Evolutionary conservation across 352 stramenopile species (phyloP), one percentile per base, ranked within the genome.

Genomic region (Globisporangium megalacanthum): DNA sequence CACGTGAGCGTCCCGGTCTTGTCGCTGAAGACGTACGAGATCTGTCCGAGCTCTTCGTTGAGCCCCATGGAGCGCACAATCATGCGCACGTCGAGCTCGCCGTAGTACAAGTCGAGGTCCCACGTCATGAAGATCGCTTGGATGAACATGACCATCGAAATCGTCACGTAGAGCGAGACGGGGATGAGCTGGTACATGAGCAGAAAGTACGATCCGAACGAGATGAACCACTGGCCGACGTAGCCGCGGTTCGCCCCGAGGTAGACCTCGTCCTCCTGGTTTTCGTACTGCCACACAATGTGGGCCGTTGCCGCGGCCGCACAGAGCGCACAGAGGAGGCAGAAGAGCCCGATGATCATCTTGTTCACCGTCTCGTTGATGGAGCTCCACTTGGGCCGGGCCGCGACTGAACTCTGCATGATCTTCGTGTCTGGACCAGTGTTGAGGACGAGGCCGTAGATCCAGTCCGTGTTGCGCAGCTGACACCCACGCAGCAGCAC

Each of bases 141-240:
- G 52, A 94, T 89, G 56, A 98, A 96, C 69, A 97, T 98, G 48
- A 97, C 89, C 52, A 98, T 89, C 64, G 97, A 96, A n/a, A 99
- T 95, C 0, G 94, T 98, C 37, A 99, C 95, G 69, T 99, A 99
- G 13, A 99, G 84, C 67, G 90, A 98, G 36, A 99, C 83, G 15
- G 97, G 97, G 35, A 99, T 96, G 77, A 99, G 97, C 68, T 98
- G 94, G 72, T 91, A 97, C 76, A 98, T 94, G 47, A 99, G 79
- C 19, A 98, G 77, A 35, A 99, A 91, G 76, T 98, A 99, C 54
- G 84, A 87, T 25, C 95, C 75, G 56, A 97, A 92, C 11, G 35
- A 90, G 35, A 17, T 20, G 69, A n/a, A 88, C 60, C 37, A 97
- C 88, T 69, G 77, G 86, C 62, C 88, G 75, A 15, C 41, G n/a